These are phyloP conservation scores for Bryoglossum gracile DNA, from an alignment of 495 filamentous ascomycete genomes.

Conservation along the genomic window DNA sequence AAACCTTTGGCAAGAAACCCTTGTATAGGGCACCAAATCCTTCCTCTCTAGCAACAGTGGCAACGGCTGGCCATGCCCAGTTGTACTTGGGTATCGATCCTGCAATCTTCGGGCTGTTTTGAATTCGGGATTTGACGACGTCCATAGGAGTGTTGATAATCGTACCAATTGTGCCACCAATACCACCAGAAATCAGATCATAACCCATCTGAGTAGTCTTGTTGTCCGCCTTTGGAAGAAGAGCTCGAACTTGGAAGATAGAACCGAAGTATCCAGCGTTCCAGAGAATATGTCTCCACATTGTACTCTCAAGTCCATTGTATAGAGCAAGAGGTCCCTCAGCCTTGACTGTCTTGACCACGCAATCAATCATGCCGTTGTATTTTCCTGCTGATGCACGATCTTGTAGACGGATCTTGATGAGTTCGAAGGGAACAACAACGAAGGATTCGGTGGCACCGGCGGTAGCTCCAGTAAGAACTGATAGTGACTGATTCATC, in stretches of 20 bases:
- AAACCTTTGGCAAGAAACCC: conserved; percentile 93
- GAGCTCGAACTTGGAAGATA: conserved; percentile 87
- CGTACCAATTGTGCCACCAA: conserved; percentile 89
- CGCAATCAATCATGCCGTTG: conserved; percentile 85
- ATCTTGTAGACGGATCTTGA: conserved; percentile 96
- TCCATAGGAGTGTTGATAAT: conserved; percentile 95
- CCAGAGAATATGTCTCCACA: conserved; percentile 97
- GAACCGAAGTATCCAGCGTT: conserved; percentile 97
- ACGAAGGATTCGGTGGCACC: conserved; percentile 96
- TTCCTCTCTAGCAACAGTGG: conserved; percentile 84
- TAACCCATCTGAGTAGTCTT: conserved; percentile 77
- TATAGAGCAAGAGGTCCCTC: conserved; percentile 89
- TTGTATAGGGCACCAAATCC: conserved; percentile 92
- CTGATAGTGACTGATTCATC: conserved; percentile 83
- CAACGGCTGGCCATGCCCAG: conserved; percentile 87
- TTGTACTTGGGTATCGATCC: conserved; percentile 88
- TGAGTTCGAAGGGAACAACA: conserved; percentile 87
- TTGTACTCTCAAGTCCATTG: conserved; percentile 90
- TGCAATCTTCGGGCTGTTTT: conserved; percentile 77
- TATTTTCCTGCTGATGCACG: conserved; percentile 91
- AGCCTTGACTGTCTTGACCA: conserved; percentile 71
- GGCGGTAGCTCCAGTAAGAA: conserved; percentile 88
- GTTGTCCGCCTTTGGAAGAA: conserved; percentile 70
- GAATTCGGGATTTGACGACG: conserved; percentile 95
- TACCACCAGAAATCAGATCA: conserved; percentile 76